Evolutionary conservation across 441 rosid species (phyloP), one percentile per base, ranked within the genome.

Genomic region (Erodium moschatum): DNA sequence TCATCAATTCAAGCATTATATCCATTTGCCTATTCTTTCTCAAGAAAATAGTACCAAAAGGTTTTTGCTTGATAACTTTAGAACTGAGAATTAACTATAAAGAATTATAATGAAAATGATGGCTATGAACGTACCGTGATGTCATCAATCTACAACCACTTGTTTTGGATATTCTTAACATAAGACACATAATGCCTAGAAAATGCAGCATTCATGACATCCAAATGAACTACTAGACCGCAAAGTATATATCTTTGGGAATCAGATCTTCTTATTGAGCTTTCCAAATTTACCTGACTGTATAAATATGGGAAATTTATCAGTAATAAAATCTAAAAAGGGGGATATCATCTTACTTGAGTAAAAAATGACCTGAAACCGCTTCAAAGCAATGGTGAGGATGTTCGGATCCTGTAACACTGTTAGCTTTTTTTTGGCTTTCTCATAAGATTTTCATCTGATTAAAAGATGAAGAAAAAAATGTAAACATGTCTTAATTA

Each of bases 181-280:
- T 94, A 94, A 85, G 96, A 89, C 18, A 91, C 87, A 72, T 91
- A 91, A 71, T 94, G 99, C 42, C 99, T 97, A 31, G 99, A 91
- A 83, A 91, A 88, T 29, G 97, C 81, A 66, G 90, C 90, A 82
- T 94, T 94, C 96, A 86, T 89, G 70, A 84, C 16, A 77, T 94
- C 97, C 88, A 94, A 81, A 80, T 94, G 99, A 63, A 91, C 97
- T 64, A 94, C 84, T n/a, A 91, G 94, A 58, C 92, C 97, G 74
- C 83, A 94, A 67, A 94, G 99, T 79, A 85, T 84, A 84, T 69
- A 85, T 85, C 81, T 91, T 96, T 2, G 99, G 97, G 79, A 88
- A 91, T 61, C 78, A 80, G 71, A 94, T 80, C 13, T 88, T 71
- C 73, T 94, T 94, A 70, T 89, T 94, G 65, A 94, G 90, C 88